Evolutionary conservation across 768 basidiomycete species (phyloP), one percentile per base, ranked within the genome.

Genomic region (Hypholoma fasciculare): DNA sequence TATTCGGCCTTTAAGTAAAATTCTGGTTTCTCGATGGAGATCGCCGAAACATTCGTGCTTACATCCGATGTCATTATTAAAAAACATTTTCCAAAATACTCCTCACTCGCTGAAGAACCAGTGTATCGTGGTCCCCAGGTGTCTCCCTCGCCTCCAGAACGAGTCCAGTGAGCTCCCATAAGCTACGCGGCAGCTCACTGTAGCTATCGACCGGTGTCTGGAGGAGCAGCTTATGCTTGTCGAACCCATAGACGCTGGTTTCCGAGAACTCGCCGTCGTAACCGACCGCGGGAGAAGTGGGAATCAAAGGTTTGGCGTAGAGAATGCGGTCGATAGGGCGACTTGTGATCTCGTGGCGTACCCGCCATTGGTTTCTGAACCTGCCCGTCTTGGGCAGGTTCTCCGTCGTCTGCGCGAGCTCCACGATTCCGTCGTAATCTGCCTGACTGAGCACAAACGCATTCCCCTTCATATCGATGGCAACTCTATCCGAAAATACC

Each of bases 201-300:
- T 56, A 52, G 26, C 52, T 47, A 2, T 53, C 54, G 4, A 59
- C 58, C 13, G 50, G 44, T 37, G n/a, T 39, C 54, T 55, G 19
- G 30, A 62, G 52, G 42, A n/a, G 34, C 42, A 36, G 42, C 50
- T 56, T 48, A 1, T 40, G 20, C 54, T 56, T 49, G 38, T 59
- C 61, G 49, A 59, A 62, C 26, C 61, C 61, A 38, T 59, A 59
- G 17, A 59, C 61, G 38, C 58, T 56, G 13, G 61, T 53, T 54
- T 62, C 61, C 36, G 44, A 37, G 46, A 37, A 62, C 34, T 59
- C 58, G 16, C 52, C 38, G 19, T 39, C 40, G 57, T 62, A 59
- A n/a, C 48, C 26, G 46, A 34, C 58, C 52, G 52, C 39, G 4
- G 42, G 61, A 13, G 27, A 26, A 40, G 36, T 13, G 13, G 57